Evolutionary conservation across 2,329 filamentous ascomycete species (phyloP), one percentile per base, ranked within the genome.

Genomic region (Beauveria scarabaeidicola): DNA sequence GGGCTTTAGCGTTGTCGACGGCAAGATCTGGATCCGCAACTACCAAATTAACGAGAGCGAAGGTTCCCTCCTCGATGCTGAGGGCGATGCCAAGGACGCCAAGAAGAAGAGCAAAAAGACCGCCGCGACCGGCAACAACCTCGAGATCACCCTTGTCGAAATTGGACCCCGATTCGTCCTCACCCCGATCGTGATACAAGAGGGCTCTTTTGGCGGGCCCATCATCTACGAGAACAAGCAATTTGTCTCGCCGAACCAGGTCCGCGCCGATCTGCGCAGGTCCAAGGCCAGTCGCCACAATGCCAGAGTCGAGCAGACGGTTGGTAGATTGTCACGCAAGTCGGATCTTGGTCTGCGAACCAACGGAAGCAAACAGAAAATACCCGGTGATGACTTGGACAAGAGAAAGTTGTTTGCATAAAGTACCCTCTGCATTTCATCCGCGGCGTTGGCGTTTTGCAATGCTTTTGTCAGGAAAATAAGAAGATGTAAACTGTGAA

Each of bases 181-280:
- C 54, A 97, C 91, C 27, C 93, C 94, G 1, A 97, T 97, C 65
- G 86, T 97, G 60, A 96, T 97, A 65, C 86, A 96, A 67, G 94
- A 99, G 72, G 91, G 91, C 47, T 92, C 89, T 62, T 97, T 99
- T 67, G 93, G 93, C 58, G 94, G 94, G 0, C 93, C 94, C 3
- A 91, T 97, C 64, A 95, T 99, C 69, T 99, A 96, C 76, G 91
- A 97, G 79, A 97, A 97, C 78, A 94, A 91, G 80, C 88, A 96
- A 73, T 99, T 96, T 68, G 90, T 99, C 58, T 94, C 89, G 66
- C 94, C 94, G 10, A 99, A 99, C 82, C 90, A 97, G 75, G 85
- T 97, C 64, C 82, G 94, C 65, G 81, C 90, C 44, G 94, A 97
- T 64, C 74, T 96, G 66, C 81, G 90, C 66, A 79, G 84, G 74